A percentile compares a stretch with the other conserved stretches of the same genome.
These are phyloP conservation scores for Ophiostoma sp. DNA, from an alignment of 2,329 filamentous ascomycete species.

Conservation along the genomic window DNA sequence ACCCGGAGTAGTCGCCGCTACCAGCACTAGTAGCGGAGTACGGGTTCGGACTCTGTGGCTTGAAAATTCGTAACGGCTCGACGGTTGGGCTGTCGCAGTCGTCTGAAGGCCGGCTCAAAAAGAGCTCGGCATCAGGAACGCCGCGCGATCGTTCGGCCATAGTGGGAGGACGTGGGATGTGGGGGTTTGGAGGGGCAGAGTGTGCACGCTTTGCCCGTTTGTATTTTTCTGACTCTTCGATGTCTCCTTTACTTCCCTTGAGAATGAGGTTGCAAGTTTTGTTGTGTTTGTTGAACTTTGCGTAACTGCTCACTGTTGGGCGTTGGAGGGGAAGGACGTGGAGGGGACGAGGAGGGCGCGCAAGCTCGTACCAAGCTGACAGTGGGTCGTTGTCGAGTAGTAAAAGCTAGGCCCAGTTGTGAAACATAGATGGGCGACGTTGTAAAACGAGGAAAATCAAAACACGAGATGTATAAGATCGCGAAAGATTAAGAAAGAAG, in stretches of 20 bases:
- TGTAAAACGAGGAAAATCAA: background rate
- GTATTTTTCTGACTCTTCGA: background rate
- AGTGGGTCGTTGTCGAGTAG: conserved; percentile 5
- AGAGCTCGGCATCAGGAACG: conserved; percentile 78
- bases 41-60: conserved; percentile 67
- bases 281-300: background rate
- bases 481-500: background rate
- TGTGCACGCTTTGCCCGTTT: background rate
- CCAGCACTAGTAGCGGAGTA: conserved; percentile 37
- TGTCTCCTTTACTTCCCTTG: background rate
- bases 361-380: conserved; percentile 17
- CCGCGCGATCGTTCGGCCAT: conserved; percentile 60
- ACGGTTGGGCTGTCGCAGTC: conserved; percentile 73
- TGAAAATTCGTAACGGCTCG: conserved; percentile 81
- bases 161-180: conserved; percentile 28
- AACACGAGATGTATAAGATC: background rate
- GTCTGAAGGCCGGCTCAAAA: conserved; percentile 59
- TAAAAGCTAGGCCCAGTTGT: background rate
- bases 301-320: background rate
- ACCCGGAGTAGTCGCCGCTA: background rate
- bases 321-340: background rate
- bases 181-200: background rate
- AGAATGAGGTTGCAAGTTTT: background rate
- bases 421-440: background rate
- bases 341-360: conserved; percentile 2